Base-by-base conservation (phyloP, 441 rosid genomes). In the Brassica balearica region DNA sequence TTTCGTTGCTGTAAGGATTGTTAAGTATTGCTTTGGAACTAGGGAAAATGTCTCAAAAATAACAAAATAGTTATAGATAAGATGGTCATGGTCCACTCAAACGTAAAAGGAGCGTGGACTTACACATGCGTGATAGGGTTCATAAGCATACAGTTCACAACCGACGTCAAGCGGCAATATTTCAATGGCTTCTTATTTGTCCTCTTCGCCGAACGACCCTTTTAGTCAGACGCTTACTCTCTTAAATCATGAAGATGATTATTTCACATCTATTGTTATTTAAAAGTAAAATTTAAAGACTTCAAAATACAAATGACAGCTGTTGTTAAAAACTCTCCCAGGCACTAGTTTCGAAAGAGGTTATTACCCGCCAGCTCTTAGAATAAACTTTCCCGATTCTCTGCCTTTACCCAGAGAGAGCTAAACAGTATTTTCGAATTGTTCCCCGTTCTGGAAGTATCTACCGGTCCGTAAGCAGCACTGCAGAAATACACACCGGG, bases 151-250 rank as follows among this genome's bases (percentile, higher is more conserved):
- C 76, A 1, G 11, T 36, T 56, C 72, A 67, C n/a, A 41, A 67
- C 43, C 46, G 25, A 76, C 12, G 36, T 51, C 53, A 48, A 48
- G 69, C 53, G 17, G 53, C 74, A 51, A 25, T 69, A 73, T 76
- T 69, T 69, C 74, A 53, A 69, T 7, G 80, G 69, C 80, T 76
- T 76, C 69, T 69, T 62, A 48, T 76, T 76, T 76, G 74, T 69
- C 69, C 8, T 20, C 12, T 70, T 56, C 11, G 58, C 15, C 3
- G 22, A 20, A 67, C 48, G 22, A 41, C 48, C 67, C 6, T 6
- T 10, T 56, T n/a, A n/a, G 51, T 17, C 51, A 32, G 48, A 10
- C 27, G 29, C 64, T 56, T 58, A 58, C 53, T 34, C 65, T 58
- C 43, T 53, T 71, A 34, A 14, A 58, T 70, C 32, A 19, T 34